These are phyloP conservation scores for Cryphonectria japonica DNA, from an alignment of 2,329 filamentous ascomycete genomes.

Conservation along the genomic window DNA sequence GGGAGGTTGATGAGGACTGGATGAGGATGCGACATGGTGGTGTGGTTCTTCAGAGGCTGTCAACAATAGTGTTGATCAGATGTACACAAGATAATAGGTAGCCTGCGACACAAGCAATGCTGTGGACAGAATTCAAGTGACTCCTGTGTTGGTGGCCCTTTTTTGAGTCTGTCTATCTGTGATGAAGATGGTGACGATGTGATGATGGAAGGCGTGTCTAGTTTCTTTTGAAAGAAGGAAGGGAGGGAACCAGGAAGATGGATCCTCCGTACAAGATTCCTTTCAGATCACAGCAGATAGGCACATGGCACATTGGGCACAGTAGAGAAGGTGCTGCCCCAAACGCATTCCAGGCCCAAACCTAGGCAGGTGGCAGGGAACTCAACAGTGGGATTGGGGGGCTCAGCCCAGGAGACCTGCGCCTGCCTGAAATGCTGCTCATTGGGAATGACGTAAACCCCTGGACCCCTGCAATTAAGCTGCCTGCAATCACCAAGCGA, in stretches of 20 bases:
- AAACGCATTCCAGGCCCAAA: not conserved
- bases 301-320: not conserved
- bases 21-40: constrained; percentile 41
- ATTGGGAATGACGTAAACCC: not conserved
- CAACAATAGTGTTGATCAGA: not conserved
- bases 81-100: not conserved
- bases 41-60: not conserved
- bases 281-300: not conserved
- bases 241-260: not conserved
- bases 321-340: not conserved
- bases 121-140: not conserved
- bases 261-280: not conserved
- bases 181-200: not conserved
- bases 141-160: not conserved
- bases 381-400: not conserved
- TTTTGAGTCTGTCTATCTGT: not conserved
- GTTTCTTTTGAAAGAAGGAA: not conserved
- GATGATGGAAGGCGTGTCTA: not conserved
- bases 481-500: not conserved
- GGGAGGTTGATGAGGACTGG: constrained; percentile 84
- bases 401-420: constrained; percentile 3
- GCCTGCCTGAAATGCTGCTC: not conserved
- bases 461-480: constrained; percentile 3
- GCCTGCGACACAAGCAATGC: not conserved
- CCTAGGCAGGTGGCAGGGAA: not conserved